These are phyloP conservation scores for Amylostereum areolatum DNA, from an alignment of 1,284 basidiomycete species.

Conservation along the genomic window DNA sequence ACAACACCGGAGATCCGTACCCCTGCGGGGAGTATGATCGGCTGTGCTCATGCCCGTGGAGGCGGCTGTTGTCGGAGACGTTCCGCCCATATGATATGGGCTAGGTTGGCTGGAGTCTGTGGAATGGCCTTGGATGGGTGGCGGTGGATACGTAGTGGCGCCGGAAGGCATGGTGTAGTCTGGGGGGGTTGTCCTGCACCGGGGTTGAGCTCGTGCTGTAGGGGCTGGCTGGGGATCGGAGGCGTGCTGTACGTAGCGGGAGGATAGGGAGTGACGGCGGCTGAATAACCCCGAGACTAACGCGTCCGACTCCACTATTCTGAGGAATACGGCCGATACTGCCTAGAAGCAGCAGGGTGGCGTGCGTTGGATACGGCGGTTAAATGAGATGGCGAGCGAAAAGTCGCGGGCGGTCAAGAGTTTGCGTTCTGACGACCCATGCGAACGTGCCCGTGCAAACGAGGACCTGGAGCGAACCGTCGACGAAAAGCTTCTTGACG, in stretches of 20 bases:
- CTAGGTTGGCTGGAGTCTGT: constrained; percentile 9
- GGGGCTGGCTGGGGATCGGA: constrained; percentile 16
- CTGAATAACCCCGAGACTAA: constrained; percentile 21
- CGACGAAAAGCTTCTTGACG: constrained; percentile 93
- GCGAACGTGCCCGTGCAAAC: constrained; percentile 98
- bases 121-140: constrained; percentile 1
- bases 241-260: constrained; percentile 19
- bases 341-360: constrained; percentile 17
- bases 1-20: neutral
- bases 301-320: constrained; percentile 20
- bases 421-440: constrained; percentile 83
- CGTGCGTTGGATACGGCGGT: constrained; percentile 27
- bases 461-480: constrained; percentile 90
- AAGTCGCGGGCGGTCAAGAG: constrained; percentile 16
- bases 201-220: constrained; percentile 17
- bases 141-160: constrained; percentile 6
- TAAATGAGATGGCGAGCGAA: constrained; percentile 12
- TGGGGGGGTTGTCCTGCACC: constrained; percentile 13
- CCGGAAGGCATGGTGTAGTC: constrained; percentile 6
- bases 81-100: constrained; percentile 14
- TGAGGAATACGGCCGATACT: constrained; percentile 16
- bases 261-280: constrained; percentile 20
- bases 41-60: neutral
- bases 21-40: constrained; percentile 1
- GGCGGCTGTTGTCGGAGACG: constrained; percentile 8